phyloP scores from a whole-genome alignment of 257 asterid species.

The Solanum phureja region DNA sequence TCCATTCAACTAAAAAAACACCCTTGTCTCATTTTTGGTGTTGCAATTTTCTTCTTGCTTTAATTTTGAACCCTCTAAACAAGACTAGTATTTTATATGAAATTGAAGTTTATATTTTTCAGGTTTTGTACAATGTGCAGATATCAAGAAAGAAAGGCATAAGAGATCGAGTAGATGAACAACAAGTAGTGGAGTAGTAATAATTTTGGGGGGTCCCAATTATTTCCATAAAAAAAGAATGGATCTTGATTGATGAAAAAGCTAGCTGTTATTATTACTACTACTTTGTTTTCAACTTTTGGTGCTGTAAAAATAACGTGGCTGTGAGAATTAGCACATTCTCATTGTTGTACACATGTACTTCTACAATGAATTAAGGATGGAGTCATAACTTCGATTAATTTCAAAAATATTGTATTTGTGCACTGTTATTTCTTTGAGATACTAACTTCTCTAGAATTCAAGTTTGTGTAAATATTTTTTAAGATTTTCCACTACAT shows the following conservation, averaged over 20 bases:
- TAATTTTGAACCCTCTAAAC: neutral
- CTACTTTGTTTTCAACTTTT: neutral
- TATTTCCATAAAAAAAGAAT: neutral
- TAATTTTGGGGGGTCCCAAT: neutral
- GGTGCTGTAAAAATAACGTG: neutral
- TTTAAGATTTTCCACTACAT: neutral
- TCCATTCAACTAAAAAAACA: slow-evolving; percentile 14
- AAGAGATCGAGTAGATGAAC: neutral
- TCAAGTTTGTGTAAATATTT: neutral
- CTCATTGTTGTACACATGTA: neutral
- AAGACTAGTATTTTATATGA: neutral
- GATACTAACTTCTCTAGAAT: neutral
- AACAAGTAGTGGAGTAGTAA: neutral
- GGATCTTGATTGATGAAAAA: neutral
- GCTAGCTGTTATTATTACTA: too few species aligned
- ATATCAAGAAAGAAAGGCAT: neutral
- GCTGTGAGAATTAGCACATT: neutral
- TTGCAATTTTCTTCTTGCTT: slow-evolving; percentile 9
- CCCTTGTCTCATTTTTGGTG: slow-evolving; percentile 1
- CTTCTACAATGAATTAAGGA: neutral
- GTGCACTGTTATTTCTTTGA: neutral
- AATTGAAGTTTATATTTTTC: neutral
- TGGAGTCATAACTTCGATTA: neutral
- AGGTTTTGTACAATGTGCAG: neutral
- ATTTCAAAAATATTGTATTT: neutral